These are phyloP conservation scores for Sporobolomyces roseus DNA, from an alignment of 768 basidiomycete species.

Conservation along the genomic window DNA sequence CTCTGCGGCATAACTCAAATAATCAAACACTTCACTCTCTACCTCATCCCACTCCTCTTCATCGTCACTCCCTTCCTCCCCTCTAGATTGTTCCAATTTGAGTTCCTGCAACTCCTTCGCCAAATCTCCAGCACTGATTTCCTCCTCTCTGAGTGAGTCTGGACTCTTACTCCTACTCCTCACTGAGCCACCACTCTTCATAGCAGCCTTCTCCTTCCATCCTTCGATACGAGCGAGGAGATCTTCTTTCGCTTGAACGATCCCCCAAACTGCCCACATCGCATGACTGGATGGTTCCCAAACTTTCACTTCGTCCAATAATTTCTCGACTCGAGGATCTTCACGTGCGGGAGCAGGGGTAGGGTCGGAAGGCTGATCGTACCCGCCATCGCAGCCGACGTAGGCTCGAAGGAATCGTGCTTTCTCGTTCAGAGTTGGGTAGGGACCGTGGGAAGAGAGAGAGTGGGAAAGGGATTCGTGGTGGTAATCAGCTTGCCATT, in stretches of 20 bases:
- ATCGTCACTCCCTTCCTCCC: constrained; percentile 53
- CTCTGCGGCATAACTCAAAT: constrained; percentile 68
- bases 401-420: constrained; percentile 82
- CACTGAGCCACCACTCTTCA: not conserved
- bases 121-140: constrained; percentile 13
- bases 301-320: constrained; percentile 73
- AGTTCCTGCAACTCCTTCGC: constrained; percentile 15
- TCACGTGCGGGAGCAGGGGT: not conserved
- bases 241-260: constrained; percentile 80
- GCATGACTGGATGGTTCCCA: constrained; percentile 91
- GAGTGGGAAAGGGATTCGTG: constrained; percentile 54
- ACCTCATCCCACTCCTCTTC: constrained; percentile 57
- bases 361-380: constrained; percentile 13
- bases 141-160: not conserved
- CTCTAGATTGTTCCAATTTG: constrained; percentile 14
- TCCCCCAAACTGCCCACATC: constrained; percentile 92
- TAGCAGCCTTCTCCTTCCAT: constrained; percentile 36
- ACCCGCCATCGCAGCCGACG: constrained; percentile 53
- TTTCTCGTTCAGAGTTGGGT: constrained; percentile 70
- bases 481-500: constrained; percentile 89
- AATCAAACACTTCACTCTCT: constrained; percentile 69
- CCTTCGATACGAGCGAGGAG: constrained; percentile 53
- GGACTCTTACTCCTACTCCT: not conserved
- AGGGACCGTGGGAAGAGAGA: constrained; percentile 54
- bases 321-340: constrained; percentile 53